Evolutionary conservation across 2,329 filamentous ascomycete species (phyloP).

Genomic region (Hypocreales sp.): DNA sequence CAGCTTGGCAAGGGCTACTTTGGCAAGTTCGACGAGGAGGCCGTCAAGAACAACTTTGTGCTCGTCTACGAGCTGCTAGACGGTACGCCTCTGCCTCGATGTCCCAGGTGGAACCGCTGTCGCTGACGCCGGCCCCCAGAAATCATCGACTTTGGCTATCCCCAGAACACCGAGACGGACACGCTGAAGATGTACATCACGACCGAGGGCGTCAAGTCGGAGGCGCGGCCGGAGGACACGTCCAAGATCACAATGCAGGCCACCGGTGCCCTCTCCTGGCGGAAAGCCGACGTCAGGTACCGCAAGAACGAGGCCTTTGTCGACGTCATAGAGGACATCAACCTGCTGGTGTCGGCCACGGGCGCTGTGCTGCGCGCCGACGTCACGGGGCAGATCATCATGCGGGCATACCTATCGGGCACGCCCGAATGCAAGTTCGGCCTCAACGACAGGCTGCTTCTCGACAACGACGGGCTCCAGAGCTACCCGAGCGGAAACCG

Average conservation of each 20-base stretch:
- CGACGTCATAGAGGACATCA: slow-evolving; percentile 98
- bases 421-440: slow-evolving; percentile 99
- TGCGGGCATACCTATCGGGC: slow-evolving; percentile 93
- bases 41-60: slow-evolving; percentile 99
- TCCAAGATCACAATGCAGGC: slow-evolving; percentile 99
- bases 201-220: slow-evolving; percentile 94
- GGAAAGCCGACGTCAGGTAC: slow-evolving; percentile 94
- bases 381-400: slow-evolving; percentile 93
- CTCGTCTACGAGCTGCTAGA: slow-evolving; percentile 94
- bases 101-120: no score
- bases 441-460: slow-evolving; percentile 81
- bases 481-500: slow-evolving; percentile 59
- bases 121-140: no score
- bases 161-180: slow-evolving; percentile 96
- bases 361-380: slow-evolving; percentile 90
- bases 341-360: slow-evolving; percentile 96
- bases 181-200: slow-evolving; percentile 99
- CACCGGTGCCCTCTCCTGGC: slow-evolving; percentile 91
- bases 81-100: slow-evolving; percentile 36
- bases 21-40: slow-evolving; percentile 97
- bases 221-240: slow-evolving; percentile 73
- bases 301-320: slow-evolving; percentile 99
- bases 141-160: slow-evolving; percentile 97
- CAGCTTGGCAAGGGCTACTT: slow-evolving; percentile 90
- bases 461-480: slow-evolving; percentile 60